These are phyloP conservation scores for Zygosaccharomyces pseudobailii DNA, from an alignment of 1,139 yeast genomes.

Conservation along the genomic window DNA sequence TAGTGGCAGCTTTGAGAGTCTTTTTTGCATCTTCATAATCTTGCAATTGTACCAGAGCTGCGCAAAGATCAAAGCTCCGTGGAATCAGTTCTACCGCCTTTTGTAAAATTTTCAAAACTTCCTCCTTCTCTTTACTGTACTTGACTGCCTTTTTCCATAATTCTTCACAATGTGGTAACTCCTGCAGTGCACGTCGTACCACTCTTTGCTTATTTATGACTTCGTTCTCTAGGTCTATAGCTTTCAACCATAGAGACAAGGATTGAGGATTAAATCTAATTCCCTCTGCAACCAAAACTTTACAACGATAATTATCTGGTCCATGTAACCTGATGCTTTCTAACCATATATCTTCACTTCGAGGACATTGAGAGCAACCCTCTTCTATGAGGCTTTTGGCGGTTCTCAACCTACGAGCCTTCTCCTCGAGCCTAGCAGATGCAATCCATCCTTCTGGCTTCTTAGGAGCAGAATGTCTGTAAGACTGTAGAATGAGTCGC, in stretches of 20 bases:
- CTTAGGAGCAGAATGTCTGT: slow-evolving; percentile 67
- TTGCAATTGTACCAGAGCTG: slow-evolving; percentile 42
- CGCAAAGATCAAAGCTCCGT: slow-evolving; percentile 61
- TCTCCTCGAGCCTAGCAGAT: slow-evolving; percentile 73
- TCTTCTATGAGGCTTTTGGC: slow-evolving; percentile 63
- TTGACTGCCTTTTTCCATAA: slow-evolving; percentile 55
- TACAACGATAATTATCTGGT: slow-evolving; percentile 44
- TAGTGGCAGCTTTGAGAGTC: slow-evolving; percentile 57
- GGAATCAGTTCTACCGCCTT: slow-evolving; percentile 75
- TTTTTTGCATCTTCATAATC: slow-evolving; percentile 45
- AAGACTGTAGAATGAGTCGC: slow-evolving; percentile 57
- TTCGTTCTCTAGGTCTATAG: slow-evolving; percentile 61
- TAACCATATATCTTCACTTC: slow-evolving; percentile 73
- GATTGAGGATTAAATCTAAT: slow-evolving; percentile 53
- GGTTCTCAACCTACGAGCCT: slow-evolving; percentile 47
- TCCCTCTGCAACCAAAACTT: slow-evolving; percentile 61
- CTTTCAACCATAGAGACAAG: slow-evolving; percentile 66
- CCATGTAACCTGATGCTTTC: slow-evolving; percentile 68
- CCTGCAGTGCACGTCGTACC: slow-evolving; percentile 56
- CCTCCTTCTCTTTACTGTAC: slow-evolving; percentile 44
- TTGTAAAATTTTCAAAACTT: slow-evolving; percentile 50
- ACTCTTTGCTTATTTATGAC: slow-evolving; percentile 47
- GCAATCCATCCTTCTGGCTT: slow-evolving; percentile 86
- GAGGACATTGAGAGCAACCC: slow-evolving; percentile 69
- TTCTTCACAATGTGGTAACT: slow-evolving; percentile 42